Conservation (phyloP, 257 asterid species). For the Sherardia arvensis region DNA sequence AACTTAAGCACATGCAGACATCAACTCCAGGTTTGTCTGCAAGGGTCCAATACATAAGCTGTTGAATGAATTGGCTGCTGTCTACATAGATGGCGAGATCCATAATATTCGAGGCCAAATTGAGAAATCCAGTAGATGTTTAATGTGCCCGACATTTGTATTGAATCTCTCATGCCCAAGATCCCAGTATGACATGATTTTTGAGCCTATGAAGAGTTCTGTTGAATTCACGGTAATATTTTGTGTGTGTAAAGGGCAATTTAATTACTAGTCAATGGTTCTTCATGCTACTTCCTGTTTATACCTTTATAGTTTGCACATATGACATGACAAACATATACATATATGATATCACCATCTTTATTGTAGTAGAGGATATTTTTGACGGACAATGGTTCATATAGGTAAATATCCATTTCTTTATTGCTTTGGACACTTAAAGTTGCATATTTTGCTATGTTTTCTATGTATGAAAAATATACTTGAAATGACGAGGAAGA, state of each 20-base stretch:
- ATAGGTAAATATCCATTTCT: neutral
- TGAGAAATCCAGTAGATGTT: constrained; percentile 45
- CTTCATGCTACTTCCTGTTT: neutral
- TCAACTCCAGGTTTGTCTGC: constrained; percentile 84
- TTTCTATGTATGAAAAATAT: neutral
- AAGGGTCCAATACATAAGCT: constrained; percentile 86
- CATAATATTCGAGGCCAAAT: constrained; percentile 17
- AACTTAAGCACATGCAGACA: constrained; percentile 43
- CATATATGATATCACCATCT: neutral
- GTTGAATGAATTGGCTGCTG: constrained; percentile 71
- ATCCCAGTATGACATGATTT: constrained; percentile 57
- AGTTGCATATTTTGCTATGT: neutral
- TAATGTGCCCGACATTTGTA: constrained; percentile 49
- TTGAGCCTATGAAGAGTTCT: constrained; percentile 55
- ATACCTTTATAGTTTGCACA: neutral
- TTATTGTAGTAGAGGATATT: neutral
- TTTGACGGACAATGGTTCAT: neutral
- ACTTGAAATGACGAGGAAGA: neutral
- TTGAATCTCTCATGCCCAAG: constrained; percentile 76
- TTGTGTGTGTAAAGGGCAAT: neutral
- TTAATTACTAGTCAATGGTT: constrained; percentile 1
- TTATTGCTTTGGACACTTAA: neutral
- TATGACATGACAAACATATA: neutral
- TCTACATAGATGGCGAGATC: constrained; percentile 27
- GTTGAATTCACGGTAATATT: constrained; percentile 76